phyloP scores from a whole-genome alignment of 1,284 basidiomycete genomes.

The Ustilago bromivora region DNA sequence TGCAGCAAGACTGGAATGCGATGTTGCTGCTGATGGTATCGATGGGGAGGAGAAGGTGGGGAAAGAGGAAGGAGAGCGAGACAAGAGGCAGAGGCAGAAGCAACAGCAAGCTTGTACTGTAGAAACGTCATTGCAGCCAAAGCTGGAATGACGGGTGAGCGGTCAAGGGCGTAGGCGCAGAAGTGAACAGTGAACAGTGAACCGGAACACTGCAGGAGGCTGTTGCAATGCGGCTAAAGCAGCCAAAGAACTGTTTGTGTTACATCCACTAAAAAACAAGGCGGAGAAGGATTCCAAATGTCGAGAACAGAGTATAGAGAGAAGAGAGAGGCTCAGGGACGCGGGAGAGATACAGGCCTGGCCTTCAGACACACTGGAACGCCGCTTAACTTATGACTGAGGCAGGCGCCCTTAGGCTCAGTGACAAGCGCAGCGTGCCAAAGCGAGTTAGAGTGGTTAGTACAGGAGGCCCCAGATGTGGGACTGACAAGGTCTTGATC shows the following conservation, averaged over 20 bases:
- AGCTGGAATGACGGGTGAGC: constrained; percentile 9
- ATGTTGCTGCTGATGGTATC: constrained; percentile 1
- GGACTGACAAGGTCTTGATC: too few relatives aligned
- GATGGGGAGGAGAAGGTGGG: constrained; percentile 5
- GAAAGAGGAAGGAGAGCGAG: neutral
- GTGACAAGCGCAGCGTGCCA: too few relatives aligned
- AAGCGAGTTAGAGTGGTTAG: neutral
- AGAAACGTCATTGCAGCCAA: constrained; percentile 14
- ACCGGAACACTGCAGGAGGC: neutral
- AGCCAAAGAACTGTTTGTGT: neutral
- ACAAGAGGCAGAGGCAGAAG: neutral
- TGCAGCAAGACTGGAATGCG: constrained; percentile 43
- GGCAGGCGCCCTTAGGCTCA: neutral
- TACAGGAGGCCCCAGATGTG: neutral
- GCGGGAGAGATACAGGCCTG: neutral
- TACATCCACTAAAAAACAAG: neutral
- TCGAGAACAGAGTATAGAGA: neutral
- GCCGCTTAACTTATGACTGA: neutral
- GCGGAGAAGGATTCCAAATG: neutral
- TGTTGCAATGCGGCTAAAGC: neutral
- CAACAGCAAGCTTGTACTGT: neutral
- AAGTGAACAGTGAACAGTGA: neutral
- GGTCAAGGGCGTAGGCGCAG: constrained; percentile 1
- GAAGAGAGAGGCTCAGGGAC: neutral
- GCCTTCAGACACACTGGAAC: neutral